Evolutionary conservation across 2,329 filamentous ascomycete genomes (phyloP), one percentile per base, ranked within the genome.

Genomic region (Botrytis pseudocinerea): DNA sequence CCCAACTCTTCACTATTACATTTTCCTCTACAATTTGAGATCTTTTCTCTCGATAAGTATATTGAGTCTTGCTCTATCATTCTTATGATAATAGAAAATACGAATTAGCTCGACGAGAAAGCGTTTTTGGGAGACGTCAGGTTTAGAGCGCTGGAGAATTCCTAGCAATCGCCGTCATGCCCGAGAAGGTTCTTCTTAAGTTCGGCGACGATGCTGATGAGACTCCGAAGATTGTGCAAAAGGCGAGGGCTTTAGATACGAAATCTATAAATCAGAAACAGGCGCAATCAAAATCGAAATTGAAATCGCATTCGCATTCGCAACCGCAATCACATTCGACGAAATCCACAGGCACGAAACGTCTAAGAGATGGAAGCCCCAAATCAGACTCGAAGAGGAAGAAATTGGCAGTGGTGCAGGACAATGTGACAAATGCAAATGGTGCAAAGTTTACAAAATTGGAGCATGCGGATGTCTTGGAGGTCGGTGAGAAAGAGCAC

Each of bases 181-280:
- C 83, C 42, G 82, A 84, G 78, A 81, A 82, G 75, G 80, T 84
- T 18, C 81, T 81, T 73, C 82, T 79, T 22, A 80, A 80, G 48
- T 84, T 85, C 74, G 79, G 77, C 28, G 81, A 82, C 61, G 79
- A 81, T 16, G 62, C 40, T 46, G 73, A 48, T 38, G 71, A 70
- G n/a, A 22, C 16, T 18, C n/a, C 54, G 16, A 44, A 70, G 25
- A 28, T 63, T 44, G 9, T 48, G 32, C 20, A 62, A 28, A 46
- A 0, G n/a, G 38, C 18, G 48, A 6, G 10, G 10, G 4, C 18
- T 57, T 57, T n/a, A 9, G 38, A 40, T 60, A 22, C 16, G 51
- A 51, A 48, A 38, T 42, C 35, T 9, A n/a, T 79, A 80, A 54
- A 78, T 80, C 35, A 76, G 78, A 69, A 75, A 20, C n/a, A 57